Conservation (phyloP, 2,329 filamentous ascomycete species). For the Ophiocordyceps robertsii region DNA sequence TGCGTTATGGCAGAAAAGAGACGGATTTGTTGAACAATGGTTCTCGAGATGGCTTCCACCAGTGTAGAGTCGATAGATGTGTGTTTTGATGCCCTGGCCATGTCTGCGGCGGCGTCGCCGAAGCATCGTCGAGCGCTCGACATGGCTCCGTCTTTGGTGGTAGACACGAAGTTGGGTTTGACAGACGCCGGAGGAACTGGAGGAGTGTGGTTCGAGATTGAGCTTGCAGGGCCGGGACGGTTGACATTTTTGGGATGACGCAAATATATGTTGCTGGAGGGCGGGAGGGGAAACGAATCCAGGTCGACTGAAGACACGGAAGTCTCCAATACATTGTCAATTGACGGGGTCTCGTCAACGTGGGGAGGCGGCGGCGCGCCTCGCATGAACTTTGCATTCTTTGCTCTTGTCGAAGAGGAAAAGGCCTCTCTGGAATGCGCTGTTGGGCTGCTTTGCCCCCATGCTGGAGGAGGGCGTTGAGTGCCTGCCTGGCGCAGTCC, state of each 20-base stretch:
- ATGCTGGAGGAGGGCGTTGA: neutral
- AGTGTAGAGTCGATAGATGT: slow-evolving; percentile 22
- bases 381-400: neutral
- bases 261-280: slow-evolving; percentile 2
- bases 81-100: slow-evolving; percentile 12
- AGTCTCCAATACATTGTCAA: slow-evolving; percentile 4
- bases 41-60: slow-evolving; percentile 30
- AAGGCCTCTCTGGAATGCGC: neutral
- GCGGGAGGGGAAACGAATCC: slow-evolving; percentile 10
- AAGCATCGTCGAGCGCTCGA: slow-evolving; percentile 3
- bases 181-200: neutral
- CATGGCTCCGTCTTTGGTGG: neutral
- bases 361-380: neutral
- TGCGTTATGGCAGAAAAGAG: slow-evolving; percentile 19
- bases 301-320: slow-evolving; percentile 8
- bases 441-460: neutral
- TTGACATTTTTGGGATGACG: neutral
- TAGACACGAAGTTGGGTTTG: slow-evolving; percentile 1
- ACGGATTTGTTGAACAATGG: slow-evolving; percentile 29
- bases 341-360: neutral
- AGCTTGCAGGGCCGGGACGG: neutral
- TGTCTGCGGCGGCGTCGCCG: slow-evolving; percentile 5
- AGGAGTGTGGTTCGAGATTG: neutral
- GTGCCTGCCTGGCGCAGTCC: neutral
- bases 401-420: neutral